Percentiles rank a stretch among this genome's conserved stretches.
phyloP scores from a whole-genome alignment of 2,329 filamentous ascomycete species.

The Sporothrix pseudoabietina region DNA sequence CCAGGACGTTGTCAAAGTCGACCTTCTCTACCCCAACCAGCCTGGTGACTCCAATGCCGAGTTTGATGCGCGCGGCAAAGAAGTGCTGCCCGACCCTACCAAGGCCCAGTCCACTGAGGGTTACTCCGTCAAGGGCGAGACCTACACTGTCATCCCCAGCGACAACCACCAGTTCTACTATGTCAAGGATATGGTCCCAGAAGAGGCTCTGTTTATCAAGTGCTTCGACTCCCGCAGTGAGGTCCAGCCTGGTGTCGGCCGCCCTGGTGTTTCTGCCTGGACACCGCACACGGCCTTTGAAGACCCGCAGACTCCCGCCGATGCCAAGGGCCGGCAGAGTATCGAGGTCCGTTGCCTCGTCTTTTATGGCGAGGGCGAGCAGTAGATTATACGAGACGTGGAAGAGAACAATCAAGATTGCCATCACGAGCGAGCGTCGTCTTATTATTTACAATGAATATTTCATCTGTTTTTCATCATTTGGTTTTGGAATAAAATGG shows the following conservation, averaged over 20 bases:
- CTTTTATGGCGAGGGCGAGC: conserved; percentile 50
- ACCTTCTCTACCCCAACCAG: conserved; percentile 62
- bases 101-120: conserved; percentile 55
- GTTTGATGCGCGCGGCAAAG: conserved; percentile 60
- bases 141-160: conserved; percentile 60
- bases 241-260: conserved; percentile 40
- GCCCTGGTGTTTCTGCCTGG: conserved; percentile 49
- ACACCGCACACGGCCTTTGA: conserved; percentile 59
- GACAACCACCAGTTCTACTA: conserved; percentile 65
- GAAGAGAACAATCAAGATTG: background rate
- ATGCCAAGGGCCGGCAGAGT: conserved; percentile 55
- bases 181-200: conserved; percentile 65
- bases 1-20: conserved; percentile 61
- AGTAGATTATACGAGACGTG: background rate
- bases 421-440: background rate
- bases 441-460: background rate
- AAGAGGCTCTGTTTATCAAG: conserved; percentile 54
- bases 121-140: conserved; percentile 65
- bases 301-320: conserved; percentile 56
- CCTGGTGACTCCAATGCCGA: conserved; percentile 34
- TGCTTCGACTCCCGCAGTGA: conserved; percentile 56
- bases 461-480: background rate
- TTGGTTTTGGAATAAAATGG: background rate
- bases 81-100: conserved; percentile 54
- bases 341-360: conserved; percentile 67